Conservation (phyloP, 192 early-diverging fungal species). For the Phlyctochytrium arcticum region DNA sequence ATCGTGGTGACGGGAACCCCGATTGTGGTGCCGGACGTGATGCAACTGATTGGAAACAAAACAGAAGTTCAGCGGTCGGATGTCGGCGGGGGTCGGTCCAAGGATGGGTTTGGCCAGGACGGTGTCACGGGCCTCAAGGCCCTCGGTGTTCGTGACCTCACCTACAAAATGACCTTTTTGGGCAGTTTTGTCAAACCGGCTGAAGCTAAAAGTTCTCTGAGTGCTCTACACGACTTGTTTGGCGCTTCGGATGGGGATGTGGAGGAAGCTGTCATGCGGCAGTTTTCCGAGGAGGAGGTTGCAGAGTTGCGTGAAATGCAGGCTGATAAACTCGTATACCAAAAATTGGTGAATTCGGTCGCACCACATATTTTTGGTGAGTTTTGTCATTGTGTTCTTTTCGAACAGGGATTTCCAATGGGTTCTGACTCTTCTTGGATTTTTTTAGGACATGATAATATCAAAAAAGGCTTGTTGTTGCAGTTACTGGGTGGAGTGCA, state of each 20-base stretch:
- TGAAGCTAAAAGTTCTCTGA: constrained; percentile 39
- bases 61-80: constrained; percentile 57
- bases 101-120: constrained; percentile 62
- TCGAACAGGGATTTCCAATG: no score
- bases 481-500: constrained; percentile 96
- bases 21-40: constrained; percentile 89
- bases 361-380: constrained; percentile 90
- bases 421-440: no score
- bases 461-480: constrained; percentile 92
- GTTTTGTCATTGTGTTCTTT: no score
- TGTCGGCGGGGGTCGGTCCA: constrained; percentile 25
- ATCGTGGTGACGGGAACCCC: constrained; percentile 83
- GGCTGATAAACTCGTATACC: constrained; percentile 60
- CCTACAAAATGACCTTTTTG: constrained; percentile 89
- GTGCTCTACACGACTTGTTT: constrained; percentile 56
- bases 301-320: constrained; percentile 73
- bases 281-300: constrained; percentile 68
- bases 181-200: constrained; percentile 72
- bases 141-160: constrained; percentile 86
- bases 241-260: constrained; percentile 61
- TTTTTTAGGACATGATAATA: constrained; percentile 92
- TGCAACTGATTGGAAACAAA: constrained; percentile 64
- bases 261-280: constrained; percentile 47
- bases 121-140: constrained; percentile 83
- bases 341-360: constrained; percentile 75